A percentile compares a stretch with the other conserved stretches of the same genome.
Evolutionary conservation across 495 filamentous ascomycete species (phyloP).

Genomic region (Penicillium waksmanii): DNA sequence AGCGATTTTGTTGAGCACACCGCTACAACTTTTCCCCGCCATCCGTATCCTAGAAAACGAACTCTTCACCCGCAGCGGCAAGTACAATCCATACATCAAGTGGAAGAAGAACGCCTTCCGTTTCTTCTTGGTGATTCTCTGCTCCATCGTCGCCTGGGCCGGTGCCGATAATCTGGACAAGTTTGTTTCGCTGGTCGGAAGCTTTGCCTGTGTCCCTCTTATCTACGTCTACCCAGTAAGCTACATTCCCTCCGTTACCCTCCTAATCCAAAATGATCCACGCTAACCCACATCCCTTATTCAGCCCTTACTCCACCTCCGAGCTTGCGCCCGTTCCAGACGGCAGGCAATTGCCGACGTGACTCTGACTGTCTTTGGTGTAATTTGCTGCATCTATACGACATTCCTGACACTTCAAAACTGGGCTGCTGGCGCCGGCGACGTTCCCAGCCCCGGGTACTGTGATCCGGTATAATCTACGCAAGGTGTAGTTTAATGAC

Average conservation of each 20-base stretch:
- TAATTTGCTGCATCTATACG: constrained; percentile 87
- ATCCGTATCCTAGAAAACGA: constrained; percentile 76
- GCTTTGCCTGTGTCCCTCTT: constrained; percentile 95
- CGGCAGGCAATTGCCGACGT: constrained; percentile 72
- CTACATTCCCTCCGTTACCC: constrained; percentile 23
- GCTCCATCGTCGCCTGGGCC: constrained; percentile 85
- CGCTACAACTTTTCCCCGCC: constrained; percentile 94
- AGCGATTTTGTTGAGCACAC: constrained; percentile 91
- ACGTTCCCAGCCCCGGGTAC: constrained; percentile 55
- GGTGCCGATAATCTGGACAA: constrained; percentile 95
- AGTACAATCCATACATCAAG: constrained; percentile 94
- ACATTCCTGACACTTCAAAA: constrained; percentile 80
- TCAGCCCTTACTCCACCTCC: constrained; percentile 86
- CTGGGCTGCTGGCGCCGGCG: constrained; percentile 63
- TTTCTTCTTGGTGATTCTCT: constrained; percentile 85
- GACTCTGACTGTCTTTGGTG: constrained; percentile 75
- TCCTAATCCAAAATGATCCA: background rate
- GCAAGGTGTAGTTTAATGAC: background rate
- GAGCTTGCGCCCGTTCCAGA: constrained; percentile 68
- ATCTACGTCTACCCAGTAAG: constrained; percentile 97
- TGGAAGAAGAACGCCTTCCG: constrained; percentile 98
- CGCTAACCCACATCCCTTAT: constrained; percentile 11
- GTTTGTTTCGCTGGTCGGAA: constrained; percentile 93
- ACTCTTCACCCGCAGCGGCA: constrained; percentile 81
- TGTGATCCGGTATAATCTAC: constrained; percentile 51